These are phyloP conservation scores for Leccinellum albellum DNA, from an alignment of 768 basidiomycete genomes.

Conservation along the genomic window DNA sequence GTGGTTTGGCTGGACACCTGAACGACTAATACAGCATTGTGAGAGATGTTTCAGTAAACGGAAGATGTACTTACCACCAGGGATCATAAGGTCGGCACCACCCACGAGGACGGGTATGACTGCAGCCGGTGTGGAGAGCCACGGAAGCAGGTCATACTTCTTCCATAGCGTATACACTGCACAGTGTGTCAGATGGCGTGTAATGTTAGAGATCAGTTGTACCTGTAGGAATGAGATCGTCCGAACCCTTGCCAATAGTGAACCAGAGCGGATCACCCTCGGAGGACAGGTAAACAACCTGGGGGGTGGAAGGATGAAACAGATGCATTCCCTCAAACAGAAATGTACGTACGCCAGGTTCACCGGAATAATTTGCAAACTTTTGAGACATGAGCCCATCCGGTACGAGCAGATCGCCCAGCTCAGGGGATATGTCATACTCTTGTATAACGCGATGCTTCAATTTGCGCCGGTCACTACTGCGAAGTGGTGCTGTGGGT, in stretches of 20 bases:
- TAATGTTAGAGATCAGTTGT: background rate
- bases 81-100: conserved; percentile 89
- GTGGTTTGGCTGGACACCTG: conserved; percentile 42
- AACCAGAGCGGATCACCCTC: conserved; percentile 81
- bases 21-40: conserved; percentile 44
- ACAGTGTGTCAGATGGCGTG: background rate
- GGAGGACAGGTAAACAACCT: conserved; percentile 63
- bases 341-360: conserved; percentile 51
- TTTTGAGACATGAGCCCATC: conserved; percentile 68
- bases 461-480: conserved; percentile 71
- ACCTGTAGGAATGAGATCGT: conserved; percentile 72
- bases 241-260: conserved; percentile 60
- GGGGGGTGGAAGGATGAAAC: background rate
- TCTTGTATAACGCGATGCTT: conserved; percentile 51
- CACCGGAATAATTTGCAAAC: conserved; percentile 59
- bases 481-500: conserved; percentile 55
- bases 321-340: background rate
- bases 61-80: conserved; percentile 57
- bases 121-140: conserved; percentile 63
- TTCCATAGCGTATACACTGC: conserved; percentile 79
- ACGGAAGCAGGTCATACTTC: conserved; percentile 60
- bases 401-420: conserved; percentile 68
- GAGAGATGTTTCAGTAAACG: background rate
- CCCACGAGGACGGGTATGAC: conserved; percentile 69
- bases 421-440: conserved; percentile 50